Conservation (phyloP, 2,329 filamentous ascomycete species). For the Talaromyces sp. region DNA sequence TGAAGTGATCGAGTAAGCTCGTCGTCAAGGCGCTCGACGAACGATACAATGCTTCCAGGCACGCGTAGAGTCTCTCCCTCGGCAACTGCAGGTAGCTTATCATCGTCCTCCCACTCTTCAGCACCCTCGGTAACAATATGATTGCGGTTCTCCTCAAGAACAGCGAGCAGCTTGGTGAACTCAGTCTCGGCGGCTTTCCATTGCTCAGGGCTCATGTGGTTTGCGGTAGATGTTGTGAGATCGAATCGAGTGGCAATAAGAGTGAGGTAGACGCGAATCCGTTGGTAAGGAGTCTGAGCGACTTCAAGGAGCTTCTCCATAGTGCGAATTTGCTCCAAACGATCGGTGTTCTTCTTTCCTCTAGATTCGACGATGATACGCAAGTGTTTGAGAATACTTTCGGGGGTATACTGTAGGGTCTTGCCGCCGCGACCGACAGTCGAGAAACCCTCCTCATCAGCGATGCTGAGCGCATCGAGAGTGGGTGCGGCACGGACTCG, state of each 20-base stretch:
- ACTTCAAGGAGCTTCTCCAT: conserved; percentile 97
- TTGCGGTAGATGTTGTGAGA: conserved; percentile 67
- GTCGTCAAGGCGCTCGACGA: conserved; percentile 91
- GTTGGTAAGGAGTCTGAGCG: conserved; percentile 84
- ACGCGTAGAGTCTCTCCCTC: conserved; percentile 80
- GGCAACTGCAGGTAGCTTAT: conserved; percentile 75
- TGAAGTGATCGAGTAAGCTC: conserved; percentile 97
- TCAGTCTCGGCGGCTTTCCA: conserved; percentile 95
- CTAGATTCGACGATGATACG: conserved; percentile 89
- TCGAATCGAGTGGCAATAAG: conserved; percentile 94
- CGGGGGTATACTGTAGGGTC: conserved; percentile 85
- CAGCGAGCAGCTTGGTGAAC: conserved; percentile 69
- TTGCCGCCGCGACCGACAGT: conserved; percentile 86
- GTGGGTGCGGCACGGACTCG: conserved; percentile 41
- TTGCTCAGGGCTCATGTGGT: conserved; percentile 89
- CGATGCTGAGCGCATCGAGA: conserved; percentile 51
- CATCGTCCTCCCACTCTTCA: conserved; percentile 98
- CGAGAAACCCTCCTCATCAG: conserved; percentile 81
- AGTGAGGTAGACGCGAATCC: conserved; percentile 84
- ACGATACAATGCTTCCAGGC: conserved; percentile 89
- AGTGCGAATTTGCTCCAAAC: conserved; percentile 86
- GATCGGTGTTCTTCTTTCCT: conserved; percentile 98
- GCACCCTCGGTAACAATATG: conserved; percentile 86
- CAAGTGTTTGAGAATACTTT: conserved; percentile 97
- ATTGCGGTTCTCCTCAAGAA: conserved; percentile 73